Evolutionary conservation across 768 basidiomycete genomes (phyloP), one percentile per base, ranked within the genome.

Genomic region (Kwoniella sp.): DNA sequence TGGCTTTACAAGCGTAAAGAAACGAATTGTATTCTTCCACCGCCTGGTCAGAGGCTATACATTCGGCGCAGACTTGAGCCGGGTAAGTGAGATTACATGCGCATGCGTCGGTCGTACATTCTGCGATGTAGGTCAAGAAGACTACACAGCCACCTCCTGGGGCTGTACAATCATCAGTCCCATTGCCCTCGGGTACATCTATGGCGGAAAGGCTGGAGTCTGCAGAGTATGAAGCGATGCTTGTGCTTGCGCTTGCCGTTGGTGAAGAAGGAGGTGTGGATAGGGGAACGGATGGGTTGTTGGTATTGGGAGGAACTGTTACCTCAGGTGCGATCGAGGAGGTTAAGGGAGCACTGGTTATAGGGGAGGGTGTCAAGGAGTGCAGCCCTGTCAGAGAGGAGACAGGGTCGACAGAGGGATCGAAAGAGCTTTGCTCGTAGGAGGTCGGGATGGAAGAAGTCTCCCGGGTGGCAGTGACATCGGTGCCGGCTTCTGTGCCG

Each of bases 61-160:
- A 64, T 22, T 64, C 49, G 6, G 63, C 56, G 44, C 63, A 64
- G 0, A 64, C 22, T 27, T 64, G 63, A n/a, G 56, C 63, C 15
- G 46, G 37, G 17, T 36, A 58, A 4, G 56, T 57, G 27, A 58
- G 17, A 8, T n/a, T 48, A 25, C 63, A 64, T 1, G 51, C 48
- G 22, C 63, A 64, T 4, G 9, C 15, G 21, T 58, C 55, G 30
- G 49, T 46, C 37, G 36, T 15, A 47, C 63, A 64, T 15, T 1
- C 9, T 29, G 37, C n/a, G 2, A 64, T 24, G 2, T 33, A 64
- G n/a, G 12, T 24, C 21, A 58, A 21, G 50, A 30, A 64, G 25
- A 29, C 27, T 3, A 24, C 48, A 22, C 63, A 64, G 12, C 49
- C 63, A 5, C 56, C 63, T 0, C 56, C 63, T 21, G 56, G 22